Evolutionary conservation across 2,329 filamentous ascomycete genomes (phyloP).

Genomic region (Cercospora berteroae): DNA sequence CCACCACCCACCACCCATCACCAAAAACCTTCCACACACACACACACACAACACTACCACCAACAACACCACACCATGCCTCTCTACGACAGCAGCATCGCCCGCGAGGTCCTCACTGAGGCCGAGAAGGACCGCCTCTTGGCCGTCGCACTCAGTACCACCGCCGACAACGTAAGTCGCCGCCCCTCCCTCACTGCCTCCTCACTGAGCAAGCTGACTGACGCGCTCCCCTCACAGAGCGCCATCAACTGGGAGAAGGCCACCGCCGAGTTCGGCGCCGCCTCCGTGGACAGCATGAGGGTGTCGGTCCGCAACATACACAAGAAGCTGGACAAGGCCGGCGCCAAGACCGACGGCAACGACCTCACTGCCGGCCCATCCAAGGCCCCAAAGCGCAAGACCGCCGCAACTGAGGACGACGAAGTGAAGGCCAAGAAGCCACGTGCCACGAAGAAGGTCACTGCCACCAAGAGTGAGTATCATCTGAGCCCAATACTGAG

Average conservation of each 20-base stretch:
- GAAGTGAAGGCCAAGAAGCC: constrained; percentile 38
- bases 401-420: constrained; percentile 7
- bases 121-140: constrained; percentile 35
- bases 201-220: constrained; percentile 6
- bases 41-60: neutral
- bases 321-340: constrained; percentile 35
- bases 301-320: constrained; percentile 21
- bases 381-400: constrained; percentile 34
- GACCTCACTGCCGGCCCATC: neutral
- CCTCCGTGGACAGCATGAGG: constrained; percentile 31
- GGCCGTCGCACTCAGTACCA: constrained; percentile 29
- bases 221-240: constrained; percentile 17
- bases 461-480: neutral
- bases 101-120: constrained; percentile 29
- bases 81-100: constrained; percentile 31
- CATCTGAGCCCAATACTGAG: neutral
- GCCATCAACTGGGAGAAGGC: constrained; percentile 35
- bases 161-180: constrained; percentile 20
- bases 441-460: neutral
- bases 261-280: constrained; percentile 29
- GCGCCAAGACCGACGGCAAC: constrained; percentile 20
- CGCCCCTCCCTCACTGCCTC: neutral
- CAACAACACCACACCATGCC: constrained; percentile 17
- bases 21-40: neutral
- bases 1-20: neutral